phyloP scores from a whole-genome alignment of 176 grass and related monocot genomes.

The Paspalum vaginatum region DNA sequence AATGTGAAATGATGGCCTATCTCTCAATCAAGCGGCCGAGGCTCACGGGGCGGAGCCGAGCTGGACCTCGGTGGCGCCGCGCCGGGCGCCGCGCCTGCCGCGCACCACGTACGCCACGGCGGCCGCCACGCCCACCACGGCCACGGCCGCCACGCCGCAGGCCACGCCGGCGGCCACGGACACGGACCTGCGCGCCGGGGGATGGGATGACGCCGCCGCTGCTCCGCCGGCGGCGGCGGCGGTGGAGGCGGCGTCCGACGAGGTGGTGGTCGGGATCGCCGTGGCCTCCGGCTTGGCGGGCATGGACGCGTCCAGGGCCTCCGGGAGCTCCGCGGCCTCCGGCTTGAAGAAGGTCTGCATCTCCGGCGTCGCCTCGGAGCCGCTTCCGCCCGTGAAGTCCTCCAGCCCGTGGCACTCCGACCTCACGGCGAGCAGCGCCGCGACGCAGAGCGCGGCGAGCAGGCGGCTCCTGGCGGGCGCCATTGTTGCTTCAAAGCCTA shows the following conservation, averaged over 20 bases:
- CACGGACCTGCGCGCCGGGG: slow-evolving; percentile 43
- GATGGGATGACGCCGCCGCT: neutral
- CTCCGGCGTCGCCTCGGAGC: slow-evolving; percentile 8
- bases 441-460: slow-evolving; percentile 40
- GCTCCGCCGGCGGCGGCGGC: neutral
- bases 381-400: slow-evolving; percentile 18
- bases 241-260: accelerated
- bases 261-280: slow-evolving; percentile 12
- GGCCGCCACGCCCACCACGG: slow-evolving; percentile 40
- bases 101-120: slow-evolving; percentile 58
- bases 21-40: neutral
- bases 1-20: neutral
- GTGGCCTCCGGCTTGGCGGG: slow-evolving; percentile 55
- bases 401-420: slow-evolving; percentile 47
- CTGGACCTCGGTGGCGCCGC: slow-evolving; percentile 35
- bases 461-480: slow-evolving; percentile 12
- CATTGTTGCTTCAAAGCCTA: slow-evolving; percentile 25
- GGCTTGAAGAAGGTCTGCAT: slow-evolving; percentile 64
- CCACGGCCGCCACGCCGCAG: slow-evolving; percentile 54
- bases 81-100: slow-evolving; percentile 38
- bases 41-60: slow-evolving; percentile 44
- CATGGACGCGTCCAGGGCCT: slow-evolving; percentile 33
- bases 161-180: slow-evolving; percentile 52
- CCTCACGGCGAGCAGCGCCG: slow-evolving; percentile 35
- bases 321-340: slow-evolving; percentile 51